phyloP scores from a whole-genome alignment of 805 yeast genomes.

The Barnettozyma siamensis region DNA sequence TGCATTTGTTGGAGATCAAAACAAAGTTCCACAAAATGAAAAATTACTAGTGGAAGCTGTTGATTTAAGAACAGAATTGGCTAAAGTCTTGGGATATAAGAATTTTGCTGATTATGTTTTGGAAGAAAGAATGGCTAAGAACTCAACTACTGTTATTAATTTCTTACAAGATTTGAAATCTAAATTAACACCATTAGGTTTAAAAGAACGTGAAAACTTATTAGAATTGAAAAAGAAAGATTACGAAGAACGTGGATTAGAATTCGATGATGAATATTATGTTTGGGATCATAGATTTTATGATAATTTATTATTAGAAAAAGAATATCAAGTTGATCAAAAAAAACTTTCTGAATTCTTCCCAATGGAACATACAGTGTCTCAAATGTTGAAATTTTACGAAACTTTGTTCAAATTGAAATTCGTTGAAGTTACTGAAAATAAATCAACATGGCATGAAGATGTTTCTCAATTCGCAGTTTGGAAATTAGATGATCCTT shows the following conservation, averaged over 20 bases:
- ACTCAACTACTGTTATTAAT: conserved; percentile 48
- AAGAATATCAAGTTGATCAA: conserved; percentile 66
- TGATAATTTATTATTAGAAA: conserved; percentile 59
- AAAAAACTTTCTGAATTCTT: conserved; percentile 70
- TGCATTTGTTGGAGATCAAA: conserved; percentile 63
- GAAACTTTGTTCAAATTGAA: conserved; percentile 64
- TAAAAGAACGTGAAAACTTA: conserved; percentile 44
- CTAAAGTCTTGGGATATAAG: conserved; percentile 58
- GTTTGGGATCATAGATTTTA: conserved; percentile 75
- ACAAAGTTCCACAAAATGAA: conserved; percentile 61
- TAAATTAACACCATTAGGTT: conserved; percentile 56
- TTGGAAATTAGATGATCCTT: conserved; percentile 51
- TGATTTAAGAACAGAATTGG: conserved; percentile 53
- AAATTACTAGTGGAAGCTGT: conserved; percentile 55
- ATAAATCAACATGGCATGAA: conserved; percentile 61
- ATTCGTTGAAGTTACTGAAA: conserved; percentile 43
- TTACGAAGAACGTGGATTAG: conserved; percentile 38
- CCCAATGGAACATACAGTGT: conserved; percentile 64
- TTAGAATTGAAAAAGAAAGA: conserved; percentile 49
- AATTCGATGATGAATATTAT: conserved; percentile 38
- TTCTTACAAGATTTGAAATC: conserved; percentile 58
- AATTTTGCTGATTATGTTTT: conserved; percentile 65
- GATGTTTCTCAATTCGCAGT: conserved; percentile 74
- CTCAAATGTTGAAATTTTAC: conserved; percentile 65
- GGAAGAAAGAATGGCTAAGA: conserved; percentile 79